Conservation (phyloP, 768 basidiomycete species). For the Amanita inopinata region DNA sequence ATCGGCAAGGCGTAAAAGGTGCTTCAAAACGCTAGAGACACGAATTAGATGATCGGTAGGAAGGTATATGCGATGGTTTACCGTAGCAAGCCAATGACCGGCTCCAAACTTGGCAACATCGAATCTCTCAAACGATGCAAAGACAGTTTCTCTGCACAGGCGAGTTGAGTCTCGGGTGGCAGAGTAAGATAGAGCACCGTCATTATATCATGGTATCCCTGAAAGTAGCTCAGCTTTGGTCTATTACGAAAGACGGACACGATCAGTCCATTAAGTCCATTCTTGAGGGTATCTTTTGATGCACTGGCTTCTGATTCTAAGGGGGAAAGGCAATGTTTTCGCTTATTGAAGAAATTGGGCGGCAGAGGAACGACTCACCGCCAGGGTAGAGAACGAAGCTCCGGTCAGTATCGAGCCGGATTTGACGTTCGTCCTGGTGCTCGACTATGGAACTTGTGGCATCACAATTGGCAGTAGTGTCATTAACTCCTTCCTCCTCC, state of each 20-base stretch:
- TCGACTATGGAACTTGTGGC: conserved; percentile 2
- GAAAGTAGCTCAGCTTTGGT: conserved; percentile 70
- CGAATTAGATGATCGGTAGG: conserved; percentile 1
- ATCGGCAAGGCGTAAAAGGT: conserved; percentile 64
- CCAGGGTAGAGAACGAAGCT: conserved; percentile 91
- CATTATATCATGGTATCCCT: conserved; percentile 92
- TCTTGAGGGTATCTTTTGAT: conserved; percentile 49
- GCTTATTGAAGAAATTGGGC: not conserved
- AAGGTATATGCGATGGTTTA: conserved; percentile 13
- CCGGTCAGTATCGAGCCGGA: conserved; percentile 81
- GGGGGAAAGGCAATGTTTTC: not conserved
- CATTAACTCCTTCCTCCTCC: conserved; percentile 5
- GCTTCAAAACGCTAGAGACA: conserved; percentile 53
- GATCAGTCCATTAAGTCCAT: conserved; percentile 60
- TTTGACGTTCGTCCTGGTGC: conserved; percentile 81
- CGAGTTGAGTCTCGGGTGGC: conserved; percentile 45
- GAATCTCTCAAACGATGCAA: conserved; percentile 76
- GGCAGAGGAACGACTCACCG: conserved; percentile 39
- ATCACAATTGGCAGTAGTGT: conserved; percentile 4
- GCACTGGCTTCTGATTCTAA: conserved; percentile 14
- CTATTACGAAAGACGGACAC: conserved; percentile 66
- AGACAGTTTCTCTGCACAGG: conserved; percentile 63
- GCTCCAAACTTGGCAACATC: conserved; percentile 80
- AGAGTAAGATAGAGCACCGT: conserved; percentile 76
- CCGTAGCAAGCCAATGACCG: conserved; percentile 76